Base-by-base conservation (phyloP, 257 asterid species). In the Eucommia ulmoides region DNA sequence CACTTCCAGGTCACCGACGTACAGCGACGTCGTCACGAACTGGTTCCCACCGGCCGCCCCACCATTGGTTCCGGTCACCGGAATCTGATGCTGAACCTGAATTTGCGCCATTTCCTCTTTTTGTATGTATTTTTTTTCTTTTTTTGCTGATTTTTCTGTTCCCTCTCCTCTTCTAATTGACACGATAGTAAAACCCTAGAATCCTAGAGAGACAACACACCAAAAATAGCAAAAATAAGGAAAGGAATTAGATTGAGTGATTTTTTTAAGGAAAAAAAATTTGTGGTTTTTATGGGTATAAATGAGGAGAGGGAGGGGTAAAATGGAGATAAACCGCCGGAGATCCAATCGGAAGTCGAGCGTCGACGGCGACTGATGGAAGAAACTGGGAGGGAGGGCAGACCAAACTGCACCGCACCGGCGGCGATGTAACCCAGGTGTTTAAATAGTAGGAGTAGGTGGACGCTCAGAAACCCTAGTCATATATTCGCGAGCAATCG, bases 71-170 rank as follows among this genome's bases (percentile, higher is more conserved):
- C n/a, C 45, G 18, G 56, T 14, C 25, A 42, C 56, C 16, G 56
- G 12, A 51, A n/a, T 26, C 45, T 24, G 54, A 21, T 50, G 54
- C 54, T 51, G 56, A 19, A 51, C 45, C 56, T 52, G 56, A 33
- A 52, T 52, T 47, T 52, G 56, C 33, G 56, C 56, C 56, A 52
- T 52, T 29, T 14, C 38, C 38, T 29, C 12, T 5, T 29, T 12
- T 29, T 12, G 12, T 5, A 29, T 29, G 12, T 29, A 29, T 29
- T 5, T 29, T 5, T 29, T 5, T 29, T 5, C 12, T 5, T 29
- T 29, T 29, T 42, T 16, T 16, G 19, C 7, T 16, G 3, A 0
- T 6, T 42, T 42, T 42, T 42, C 4, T 42, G 48, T 42, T 42
- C 48, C 20, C 48, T 42, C 48, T 42, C 20, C 48, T 42, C 48